Conservation (phyloP, 495 filamentous ascomycete genomes). For the Penicillium soppii region DNA sequence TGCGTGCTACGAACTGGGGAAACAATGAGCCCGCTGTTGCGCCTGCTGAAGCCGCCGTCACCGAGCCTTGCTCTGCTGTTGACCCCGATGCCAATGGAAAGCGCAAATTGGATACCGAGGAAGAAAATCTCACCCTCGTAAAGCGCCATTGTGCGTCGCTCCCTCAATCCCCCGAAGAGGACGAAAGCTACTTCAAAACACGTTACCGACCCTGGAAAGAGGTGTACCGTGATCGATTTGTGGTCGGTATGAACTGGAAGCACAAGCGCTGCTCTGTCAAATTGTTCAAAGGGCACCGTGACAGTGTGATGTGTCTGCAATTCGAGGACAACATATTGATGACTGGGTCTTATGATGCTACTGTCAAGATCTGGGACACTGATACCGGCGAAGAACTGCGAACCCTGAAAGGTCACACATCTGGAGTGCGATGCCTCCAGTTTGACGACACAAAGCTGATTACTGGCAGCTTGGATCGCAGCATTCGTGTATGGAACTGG, state of each 20-base stretch:
- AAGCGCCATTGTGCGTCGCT: slow-evolving; percentile 38
- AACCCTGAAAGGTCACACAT: slow-evolving; percentile 76
- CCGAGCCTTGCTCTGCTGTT: slow-evolving; percentile 18
- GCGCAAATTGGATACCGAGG: slow-evolving; percentile 35
- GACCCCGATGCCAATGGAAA: slow-evolving; percentile 32
- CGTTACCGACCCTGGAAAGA: slow-evolving; percentile 83
- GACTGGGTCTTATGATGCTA: slow-evolving; percentile 92
- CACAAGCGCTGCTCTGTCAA: slow-evolving; percentile 82
- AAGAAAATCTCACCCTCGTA: slow-evolving; percentile 31
- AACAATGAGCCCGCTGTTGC: slow-evolving; percentile 25
- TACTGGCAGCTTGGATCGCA: slow-evolving; percentile 77
- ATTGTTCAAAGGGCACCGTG: slow-evolving; percentile 82
- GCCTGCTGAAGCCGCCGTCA: slow-evolving; percentile 15
- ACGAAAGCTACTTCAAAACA: slow-evolving; percentile 47
- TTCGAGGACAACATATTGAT: slow-evolving; percentile 91
- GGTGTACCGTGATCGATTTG: slow-evolving; percentile 83
- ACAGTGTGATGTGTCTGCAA: slow-evolving; percentile 95
- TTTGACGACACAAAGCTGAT: slow-evolving; percentile 92
- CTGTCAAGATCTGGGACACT: slow-evolving; percentile 94
- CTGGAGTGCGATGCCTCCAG: slow-evolving; percentile 82
- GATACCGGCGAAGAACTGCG: slow-evolving; percentile 82
- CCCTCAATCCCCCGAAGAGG: slow-evolving; percentile 27
- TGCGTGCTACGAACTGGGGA: slow-evolving; percentile 59
- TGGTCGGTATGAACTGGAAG: slow-evolving; percentile 95
- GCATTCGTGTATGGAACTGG: slow-evolving; percentile 95